Evolutionary conservation across 176 grass and related monocot genomes (phyloP).

Genomic region (Zea mays): Zm-B73-REFERENCE-NAM-5.0 NC_050098.1:227711501-227712000

Average conservation of each 20-base stretch:
- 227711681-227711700: constrained; percentile 8
- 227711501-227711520: constrained; percentile 86
- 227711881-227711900: constrained; percentile 26
- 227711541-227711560: constrained; percentile 94
- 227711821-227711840: constrained; percentile 13
- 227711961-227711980: constrained; percentile 26
- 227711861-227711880: neutral
- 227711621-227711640: constrained; percentile 58
- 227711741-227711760: constrained; percentile 84
- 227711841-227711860: constrained; percentile 27
- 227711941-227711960: neutral
- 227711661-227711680: constrained; percentile 13
- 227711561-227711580: constrained; percentile 99
- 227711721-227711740: constrained; percentile 77
- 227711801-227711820: constrained; percentile 68
- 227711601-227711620: constrained; percentile 92
- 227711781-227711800: constrained; percentile 66
- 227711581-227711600: constrained; percentile 84
- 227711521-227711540: constrained; percentile 70
- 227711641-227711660: constrained; percentile 21
- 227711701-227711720: constrained; percentile 13
- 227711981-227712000: constrained; percentile 9
- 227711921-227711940: neutral
- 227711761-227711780: constrained; percentile 96
- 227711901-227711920: neutral